These are phyloP conservation scores for Chalciporus pseudorubinellus DNA, from an alignment of 768 basidiomycete genomes.

Conservation along the genomic window DNA sequence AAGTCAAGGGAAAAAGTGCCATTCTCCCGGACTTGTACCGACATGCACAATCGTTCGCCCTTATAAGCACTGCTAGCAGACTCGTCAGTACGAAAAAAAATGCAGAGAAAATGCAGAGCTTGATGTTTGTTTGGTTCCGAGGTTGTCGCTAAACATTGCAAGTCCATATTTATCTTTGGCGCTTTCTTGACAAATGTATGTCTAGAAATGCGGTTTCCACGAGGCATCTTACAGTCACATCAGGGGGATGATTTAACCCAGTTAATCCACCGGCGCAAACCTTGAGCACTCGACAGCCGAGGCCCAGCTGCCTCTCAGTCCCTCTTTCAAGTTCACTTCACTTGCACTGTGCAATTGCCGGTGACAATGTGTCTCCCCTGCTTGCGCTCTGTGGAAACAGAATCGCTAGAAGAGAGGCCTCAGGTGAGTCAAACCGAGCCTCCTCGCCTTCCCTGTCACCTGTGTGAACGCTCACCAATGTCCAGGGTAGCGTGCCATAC, in stretches of 20 bases:
- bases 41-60: too few relatives aligned
- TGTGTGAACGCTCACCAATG: background rate
- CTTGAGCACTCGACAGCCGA: background rate
- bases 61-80: too few relatives aligned
- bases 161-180: background rate
- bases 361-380: background rate
- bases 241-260: background rate
- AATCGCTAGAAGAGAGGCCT: background rate
- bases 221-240: constrained; percentile 8
- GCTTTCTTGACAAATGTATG: too few relatives aligned
- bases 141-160: constrained; percentile 6
- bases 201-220: constrained; percentile 10
- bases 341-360: background rate
- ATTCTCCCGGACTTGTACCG: too few relatives aligned
- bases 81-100: background rate
- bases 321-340: background rate
- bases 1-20: too few relatives aligned
- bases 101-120: background rate
- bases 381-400: background rate
- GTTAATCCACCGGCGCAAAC: background rate
- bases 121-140: constrained; percentile 10
- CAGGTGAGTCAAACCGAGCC: background rate
- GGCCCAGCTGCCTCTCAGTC: background rate
- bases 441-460: background rate
- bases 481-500: constrained; percentile 9